Conservation (phyloP, 202 grass and related monocot species). For the Saccharum hybrid region DNA sequence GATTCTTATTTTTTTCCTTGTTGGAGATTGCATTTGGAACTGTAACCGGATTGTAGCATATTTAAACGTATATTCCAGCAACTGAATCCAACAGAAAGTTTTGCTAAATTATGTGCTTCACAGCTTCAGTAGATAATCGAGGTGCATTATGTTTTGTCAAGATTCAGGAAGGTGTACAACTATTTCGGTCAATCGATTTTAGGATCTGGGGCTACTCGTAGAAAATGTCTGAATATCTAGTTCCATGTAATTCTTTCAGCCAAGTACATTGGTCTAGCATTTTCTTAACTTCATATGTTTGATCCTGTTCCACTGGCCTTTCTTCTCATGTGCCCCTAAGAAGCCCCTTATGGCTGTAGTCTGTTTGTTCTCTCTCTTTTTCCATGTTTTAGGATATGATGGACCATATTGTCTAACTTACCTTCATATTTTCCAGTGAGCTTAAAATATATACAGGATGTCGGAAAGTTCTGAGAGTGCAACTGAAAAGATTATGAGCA, state of each 20-base stretch:
- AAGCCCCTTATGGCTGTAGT: neutral
- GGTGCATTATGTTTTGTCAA: neutral
- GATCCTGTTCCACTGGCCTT: neutral
- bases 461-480: constrained; percentile 58
- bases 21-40: neutral
- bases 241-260: neutral
- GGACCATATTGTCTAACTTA: constrained; percentile 13
- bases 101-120: constrained; percentile 3
- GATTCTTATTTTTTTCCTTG: neutral
- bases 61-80: neutral
- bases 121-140: neutral
- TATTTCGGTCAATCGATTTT: neutral
- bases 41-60: neutral
- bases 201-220: neutral
- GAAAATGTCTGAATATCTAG: neutral
- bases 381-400: neutral
- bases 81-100: neutral
- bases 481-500: constrained; percentile 70
- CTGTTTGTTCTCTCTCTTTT: neutral
- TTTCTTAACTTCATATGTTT: neutral
- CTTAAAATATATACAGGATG: constrained; percentile 44
- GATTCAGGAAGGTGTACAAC: neutral
- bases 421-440: constrained; percentile 18
- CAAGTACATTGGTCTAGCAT: neutral
- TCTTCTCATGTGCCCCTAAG: neutral